Conservation (phyloP, 805 yeast species). For the Suhomyces xylopsoci region DNA sequence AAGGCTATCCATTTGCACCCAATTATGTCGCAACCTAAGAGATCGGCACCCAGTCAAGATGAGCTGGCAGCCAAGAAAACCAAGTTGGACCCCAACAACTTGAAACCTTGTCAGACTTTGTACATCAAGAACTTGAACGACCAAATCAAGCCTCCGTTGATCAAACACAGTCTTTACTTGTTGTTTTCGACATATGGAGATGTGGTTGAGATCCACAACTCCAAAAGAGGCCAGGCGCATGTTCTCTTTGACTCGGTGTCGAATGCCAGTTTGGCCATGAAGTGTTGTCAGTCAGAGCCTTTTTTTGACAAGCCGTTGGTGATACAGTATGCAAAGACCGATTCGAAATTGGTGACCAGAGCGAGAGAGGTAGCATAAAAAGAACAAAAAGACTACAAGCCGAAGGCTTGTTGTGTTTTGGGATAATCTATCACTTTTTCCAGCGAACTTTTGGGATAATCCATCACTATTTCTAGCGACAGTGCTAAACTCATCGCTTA, state of each 20-base stretch:
- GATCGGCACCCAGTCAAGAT: not conserved
- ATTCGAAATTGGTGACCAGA: slow-evolving; percentile 22
- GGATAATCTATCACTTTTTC: no score
- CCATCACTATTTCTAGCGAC: no score
- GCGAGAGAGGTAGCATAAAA: not conserved
- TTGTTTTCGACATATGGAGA: slow-evolving; percentile 66
- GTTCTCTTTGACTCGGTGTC: slow-evolving; percentile 47
- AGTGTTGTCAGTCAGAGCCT: slow-evolving; percentile 42
- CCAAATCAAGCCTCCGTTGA: slow-evolving; percentile 40
- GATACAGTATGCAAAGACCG: slow-evolving; percentile 37
- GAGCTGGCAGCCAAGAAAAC: slow-evolving; percentile 5
- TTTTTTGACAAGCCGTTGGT: slow-evolving; percentile 53
- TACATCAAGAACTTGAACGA: slow-evolving; percentile 61
- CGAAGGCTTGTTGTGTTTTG: no score
- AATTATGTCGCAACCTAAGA: not conserved
- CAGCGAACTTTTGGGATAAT: no score
- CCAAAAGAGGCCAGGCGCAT: slow-evolving; percentile 67
- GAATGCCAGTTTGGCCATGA: slow-evolving; percentile 51
- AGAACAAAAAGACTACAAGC: no score
- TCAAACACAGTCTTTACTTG: slow-evolving; percentile 55
- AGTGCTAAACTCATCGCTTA: no score
- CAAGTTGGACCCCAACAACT: slow-evolving; percentile 9
- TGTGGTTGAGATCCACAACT: slow-evolving; percentile 50
- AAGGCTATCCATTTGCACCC: not conserved
- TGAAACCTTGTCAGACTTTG: slow-evolving; percentile 43